Conservation (phyloP, 208 protist species). For the Trypanosoma cruzi region DNA sequence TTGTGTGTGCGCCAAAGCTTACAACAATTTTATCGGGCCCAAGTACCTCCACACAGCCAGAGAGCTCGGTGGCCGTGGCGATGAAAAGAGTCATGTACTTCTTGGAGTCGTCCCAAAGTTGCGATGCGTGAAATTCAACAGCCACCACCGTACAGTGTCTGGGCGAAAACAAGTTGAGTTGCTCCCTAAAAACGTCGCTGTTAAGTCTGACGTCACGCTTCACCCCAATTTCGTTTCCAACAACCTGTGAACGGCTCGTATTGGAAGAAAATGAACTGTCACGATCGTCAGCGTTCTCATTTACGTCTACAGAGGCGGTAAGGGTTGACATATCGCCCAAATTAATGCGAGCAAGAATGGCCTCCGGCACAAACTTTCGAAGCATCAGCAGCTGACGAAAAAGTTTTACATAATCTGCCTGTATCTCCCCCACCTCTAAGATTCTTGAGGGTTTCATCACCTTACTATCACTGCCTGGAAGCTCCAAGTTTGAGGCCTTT, state of each 20-base stretch:
- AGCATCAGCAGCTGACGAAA: constrained; percentile 20
- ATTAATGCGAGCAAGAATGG: constrained; percentile 22
- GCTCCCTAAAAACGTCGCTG: constrained; percentile 65
- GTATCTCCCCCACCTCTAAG: constrained; percentile 25
- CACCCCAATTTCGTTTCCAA: constrained; percentile 9
- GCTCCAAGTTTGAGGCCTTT: constrained; percentile 50
- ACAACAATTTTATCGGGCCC: constrained; percentile 52
- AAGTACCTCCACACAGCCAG: constrained; percentile 59
- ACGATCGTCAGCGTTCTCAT: background rate
- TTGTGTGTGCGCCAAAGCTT: constrained; percentile 68
- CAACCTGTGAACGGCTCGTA: background rate
- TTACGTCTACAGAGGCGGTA: background rate
- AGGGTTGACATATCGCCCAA: background rate
- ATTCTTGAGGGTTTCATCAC: constrained; percentile 17
- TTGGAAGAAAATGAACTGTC: background rate
- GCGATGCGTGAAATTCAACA: constrained; percentile 30
- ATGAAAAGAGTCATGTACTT: constrained; percentile 28
- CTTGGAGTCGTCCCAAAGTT: background rate
- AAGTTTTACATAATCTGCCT: constrained; percentile 25
- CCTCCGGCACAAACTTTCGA: constrained; percentile 26
- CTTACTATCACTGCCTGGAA: constrained; percentile 28
- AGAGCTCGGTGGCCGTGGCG: constrained; percentile 18
- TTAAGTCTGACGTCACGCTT: constrained; percentile 51
- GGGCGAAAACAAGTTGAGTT: constrained; percentile 51
- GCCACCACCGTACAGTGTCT: constrained; percentile 54